These are phyloP conservation scores for Neophaeococcomyces aloes DNA, from an alignment of 2,329 filamentous ascomycete genomes.

Conservation along the genomic window DNA sequence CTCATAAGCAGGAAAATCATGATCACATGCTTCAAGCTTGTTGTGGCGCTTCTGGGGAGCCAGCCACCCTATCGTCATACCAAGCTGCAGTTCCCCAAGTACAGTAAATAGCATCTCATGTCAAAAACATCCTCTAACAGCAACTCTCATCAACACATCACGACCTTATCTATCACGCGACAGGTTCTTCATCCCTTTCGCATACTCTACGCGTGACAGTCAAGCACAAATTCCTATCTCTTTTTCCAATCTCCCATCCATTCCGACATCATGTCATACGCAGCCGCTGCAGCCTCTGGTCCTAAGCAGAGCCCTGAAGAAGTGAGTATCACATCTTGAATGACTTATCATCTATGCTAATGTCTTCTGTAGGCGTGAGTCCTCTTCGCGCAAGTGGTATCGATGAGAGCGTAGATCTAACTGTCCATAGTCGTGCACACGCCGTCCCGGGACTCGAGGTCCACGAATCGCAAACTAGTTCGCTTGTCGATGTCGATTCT, in stretches of 20 bases:
- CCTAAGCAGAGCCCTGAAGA: slow-evolving; percentile 39
- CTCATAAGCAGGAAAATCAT: too few species aligned
- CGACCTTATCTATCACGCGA: slow-evolving; percentile 1
- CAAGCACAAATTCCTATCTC: background rate
- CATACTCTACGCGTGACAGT: background rate
- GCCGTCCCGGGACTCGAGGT: slow-evolving; percentile 30
- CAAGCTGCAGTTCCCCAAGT: too few species aligned
- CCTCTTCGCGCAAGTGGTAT: background rate
- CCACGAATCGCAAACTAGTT: slow-evolving; percentile 31
- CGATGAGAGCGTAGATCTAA: background rate
- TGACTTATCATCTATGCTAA: slow-evolving; percentile 6
- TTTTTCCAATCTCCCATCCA: background rate
- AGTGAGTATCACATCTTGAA: slow-evolving; percentile 25
- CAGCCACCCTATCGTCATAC: too few species aligned
- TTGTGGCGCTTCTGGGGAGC: too few species aligned
- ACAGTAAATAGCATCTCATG: too few species aligned
- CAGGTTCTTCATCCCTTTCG: too few species aligned
- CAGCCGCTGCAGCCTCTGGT: slow-evolving; percentile 37
- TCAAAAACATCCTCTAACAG: too few species aligned
- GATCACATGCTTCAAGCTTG: too few species aligned
- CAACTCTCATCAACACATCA: too few species aligned
- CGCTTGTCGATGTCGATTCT: slow-evolving; percentile 38
- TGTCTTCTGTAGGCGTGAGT: slow-evolving; percentile 2
- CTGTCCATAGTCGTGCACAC: slow-evolving; percentile 31
- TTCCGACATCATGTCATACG: slow-evolving; percentile 36